Percentiles rank a stretch among this genome's conserved stretches.
Conservation (phyloP, 495 filamentous ascomycete species). For the Viridothelium virens region DNA sequence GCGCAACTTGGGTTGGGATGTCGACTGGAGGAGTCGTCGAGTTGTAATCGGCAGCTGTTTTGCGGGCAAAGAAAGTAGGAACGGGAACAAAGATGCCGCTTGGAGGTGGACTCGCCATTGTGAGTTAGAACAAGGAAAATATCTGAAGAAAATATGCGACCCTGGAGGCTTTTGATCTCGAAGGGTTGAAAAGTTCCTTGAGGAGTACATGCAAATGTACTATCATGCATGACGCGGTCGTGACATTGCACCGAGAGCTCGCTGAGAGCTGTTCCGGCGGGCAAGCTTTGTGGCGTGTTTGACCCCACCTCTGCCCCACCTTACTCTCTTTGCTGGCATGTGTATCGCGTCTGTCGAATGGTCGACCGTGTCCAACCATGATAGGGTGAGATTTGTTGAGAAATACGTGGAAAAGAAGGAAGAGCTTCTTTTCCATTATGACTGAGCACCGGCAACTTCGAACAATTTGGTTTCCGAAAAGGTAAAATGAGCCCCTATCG, state of each 20-base stretch:
- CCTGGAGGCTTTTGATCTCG: background rate
- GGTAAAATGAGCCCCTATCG: background rate
- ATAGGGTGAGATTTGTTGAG: conserved; percentile 2
- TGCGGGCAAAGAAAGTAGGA: conserved; percentile 44
- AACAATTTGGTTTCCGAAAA: background rate
- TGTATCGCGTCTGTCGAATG: background rate
- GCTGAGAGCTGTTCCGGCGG: background rate
- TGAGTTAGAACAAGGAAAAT: background rate
- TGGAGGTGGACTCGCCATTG: conserved; percentile 19
- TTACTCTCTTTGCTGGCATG: background rate
- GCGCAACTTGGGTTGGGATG: conserved; percentile 47
- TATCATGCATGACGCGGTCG: background rate
- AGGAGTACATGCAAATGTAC: background rate
- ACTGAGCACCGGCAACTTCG: background rate
- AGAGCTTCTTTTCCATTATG: background rate
- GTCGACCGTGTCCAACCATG: background rate
- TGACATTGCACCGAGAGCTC: background rate
- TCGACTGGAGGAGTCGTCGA: conserved; percentile 42
- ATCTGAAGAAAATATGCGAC: too few relatives aligned
- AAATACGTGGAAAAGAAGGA: background rate
- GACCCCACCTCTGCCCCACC: background rate
- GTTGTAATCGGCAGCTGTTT: conserved; percentile 32
- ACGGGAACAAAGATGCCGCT: conserved; percentile 29
- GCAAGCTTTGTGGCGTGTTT: background rate
- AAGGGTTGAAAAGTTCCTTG: background rate